Base-by-base conservation (phyloP, 2,329 filamentous ascomycete species). In the Talaromyces piceae region DNA sequence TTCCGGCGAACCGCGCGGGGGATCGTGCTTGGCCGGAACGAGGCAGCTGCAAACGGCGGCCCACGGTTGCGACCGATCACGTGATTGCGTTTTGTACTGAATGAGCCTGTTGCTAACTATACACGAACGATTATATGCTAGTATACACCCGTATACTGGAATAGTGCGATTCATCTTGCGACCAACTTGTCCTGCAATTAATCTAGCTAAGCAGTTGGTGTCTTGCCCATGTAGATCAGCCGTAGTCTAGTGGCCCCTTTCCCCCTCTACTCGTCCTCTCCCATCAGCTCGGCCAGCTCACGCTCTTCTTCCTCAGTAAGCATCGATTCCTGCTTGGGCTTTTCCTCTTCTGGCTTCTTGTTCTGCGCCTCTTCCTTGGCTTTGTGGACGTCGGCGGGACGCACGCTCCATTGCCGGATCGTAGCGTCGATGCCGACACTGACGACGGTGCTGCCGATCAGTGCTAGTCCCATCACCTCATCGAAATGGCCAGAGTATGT, bases 351-450 rank as follows among this genome's bases (percentile, higher is more conserved):
- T 51, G 73, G 72, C 51, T 73, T 67, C 25, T 72, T 61, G 39
- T 67, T 66, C 54, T 64, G 62, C 2, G 66, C 72, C 58, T 78
- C 75, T 55, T 81, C 75, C 41, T 76, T 67, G 26, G 78, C 79
- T 54, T 71, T 77, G 57, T 81, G 78, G 50, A 88, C 69, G 41
- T 83, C 81, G 41, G 68, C 66, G 25, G 78, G 82, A 46, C 77
- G 77, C 48, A 97, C 71, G 11, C 84, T 83, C 93, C 93, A 98
- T 50, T 78, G 82, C 60, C 93, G 81, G 33, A 97, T 77, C 0
- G 93, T 97, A 2, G 84, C 86, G 70, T 98, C 93, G 59, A 97
- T 94, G 57, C 88, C 83, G 50, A 93, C 87, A 65, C 90, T 96
- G 56, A 88, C 82, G 9, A 95, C 73, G 3, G 65, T 70, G 41